phyloP scores from a whole-genome alignment of 768 basidiomycete species.

The Neoboletus magnificus region DNA sequence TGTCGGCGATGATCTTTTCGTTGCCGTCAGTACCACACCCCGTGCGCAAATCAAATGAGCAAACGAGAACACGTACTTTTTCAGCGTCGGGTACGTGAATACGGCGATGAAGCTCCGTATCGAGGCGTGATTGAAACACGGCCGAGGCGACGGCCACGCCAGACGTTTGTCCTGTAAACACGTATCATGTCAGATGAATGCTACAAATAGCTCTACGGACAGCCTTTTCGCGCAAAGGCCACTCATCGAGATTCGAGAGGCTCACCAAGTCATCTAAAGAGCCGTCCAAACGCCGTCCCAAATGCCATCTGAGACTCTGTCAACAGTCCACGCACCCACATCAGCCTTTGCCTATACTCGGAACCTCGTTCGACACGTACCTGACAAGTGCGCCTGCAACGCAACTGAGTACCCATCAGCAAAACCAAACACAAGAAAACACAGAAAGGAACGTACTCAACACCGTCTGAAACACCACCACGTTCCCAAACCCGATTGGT shows the following conservation, averaged over 20 bases:
- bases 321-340: neutral
- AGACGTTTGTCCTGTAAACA: slow-evolving; percentile 17
- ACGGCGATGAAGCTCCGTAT: slow-evolving; percentile 11
- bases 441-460: slow-evolving; percentile 2
- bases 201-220: neutral
- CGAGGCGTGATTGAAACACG: slow-evolving; percentile 20
- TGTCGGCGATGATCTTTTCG: slow-evolving; percentile 17
- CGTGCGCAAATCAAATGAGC: no score
- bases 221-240: no score
- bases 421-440: neutral
- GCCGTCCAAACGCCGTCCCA: slow-evolving; percentile 24
- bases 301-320: slow-evolving; percentile 20
- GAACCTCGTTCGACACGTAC: neutral
- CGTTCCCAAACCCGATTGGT: slow-evolving; percentile 17
- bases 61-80: neutral
- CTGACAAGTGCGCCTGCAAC: slow-evolving; percentile 5
- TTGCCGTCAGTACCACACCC: neutral
- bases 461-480: slow-evolving; percentile 18
- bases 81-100: slow-evolving; percentile 11
- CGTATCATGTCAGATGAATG: neutral
- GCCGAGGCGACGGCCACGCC: slow-evolving; percentile 22
- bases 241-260: neutral
- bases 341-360: neutral
- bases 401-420: neutral
- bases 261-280: slow-evolving; percentile 22